phyloP scores from a whole-genome alignment of 1,284 basidiomycete genomes.

The Pascua guehoae region DNA sequence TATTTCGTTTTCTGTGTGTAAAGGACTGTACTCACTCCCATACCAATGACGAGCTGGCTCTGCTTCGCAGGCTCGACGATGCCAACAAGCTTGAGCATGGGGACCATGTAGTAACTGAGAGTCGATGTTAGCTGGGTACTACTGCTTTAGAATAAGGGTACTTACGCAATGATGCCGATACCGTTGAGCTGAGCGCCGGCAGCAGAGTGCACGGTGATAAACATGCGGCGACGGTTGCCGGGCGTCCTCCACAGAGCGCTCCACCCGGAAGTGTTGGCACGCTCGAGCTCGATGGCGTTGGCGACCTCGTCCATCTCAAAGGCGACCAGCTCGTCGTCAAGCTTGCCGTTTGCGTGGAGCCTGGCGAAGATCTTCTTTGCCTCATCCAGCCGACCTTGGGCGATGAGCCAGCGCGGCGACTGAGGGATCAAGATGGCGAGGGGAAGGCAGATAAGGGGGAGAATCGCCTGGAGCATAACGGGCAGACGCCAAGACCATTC shows the following conservation, averaged over 20 bases:
- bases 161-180: conserved; percentile 5
- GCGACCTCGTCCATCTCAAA: conserved; percentile 23
- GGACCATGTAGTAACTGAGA: conserved; percentile 17
- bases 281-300: conserved; percentile 35
- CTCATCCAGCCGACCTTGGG: conserved; percentile 41
- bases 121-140: neutral
- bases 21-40: conserved; percentile 1
- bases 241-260: conserved; percentile 2
- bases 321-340: conserved; percentile 22
- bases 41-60: conserved; percentile 9
- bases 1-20: too few relatives aligned
- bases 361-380: conserved; percentile 30
- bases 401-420: conserved; percentile 64
- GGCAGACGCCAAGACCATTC: conserved; percentile 6
- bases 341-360: conserved; percentile 29
- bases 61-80: conserved; percentile 11
- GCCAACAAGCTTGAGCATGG: conserved; percentile 18
- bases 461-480: conserved; percentile 57
- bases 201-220: conserved; percentile 7
- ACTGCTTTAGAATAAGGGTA: too few relatives aligned
- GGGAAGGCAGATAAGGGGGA: conserved; percentile 59
- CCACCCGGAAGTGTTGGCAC: conserved; percentile 5
- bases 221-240: conserved; percentile 10
- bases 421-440: conserved; percentile 61
- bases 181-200: conserved; percentile 11